Evolutionary conservation across 495 filamentous ascomycete species (phyloP), one percentile per base, ranked within the genome.

Genomic region (Xylaria scruposa): DNA sequence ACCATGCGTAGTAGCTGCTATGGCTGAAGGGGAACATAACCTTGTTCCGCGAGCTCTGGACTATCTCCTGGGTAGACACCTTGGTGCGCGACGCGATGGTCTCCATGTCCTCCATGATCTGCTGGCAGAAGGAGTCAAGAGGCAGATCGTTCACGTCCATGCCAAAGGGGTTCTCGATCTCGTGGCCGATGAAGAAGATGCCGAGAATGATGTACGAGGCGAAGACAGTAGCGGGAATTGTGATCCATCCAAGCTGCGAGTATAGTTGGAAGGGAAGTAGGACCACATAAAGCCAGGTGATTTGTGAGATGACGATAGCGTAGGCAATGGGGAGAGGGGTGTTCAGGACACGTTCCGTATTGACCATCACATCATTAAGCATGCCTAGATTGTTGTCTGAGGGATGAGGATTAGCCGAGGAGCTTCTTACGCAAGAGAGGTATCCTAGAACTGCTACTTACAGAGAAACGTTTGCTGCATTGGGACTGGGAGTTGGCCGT

Each of bases 91-190:
- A 85, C 9, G 89, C 89, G 71, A 97, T 89, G 24, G 91, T 87
- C 74, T 94, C 92, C 75, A 97, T 83, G 72, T 97, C 94, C 12
- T 84, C 71, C 4, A 88, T 86, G 58, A 97, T 83, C 74, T 92
- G 89, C 10, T 88, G 85, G 79, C 93, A 95, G 84, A 91, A 97
- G 0, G 83, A 82, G 78, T 94, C 92, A 0, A 97, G 86, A 10
- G 92, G 92, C 17, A 97, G 84, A 78, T 97, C 94, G 77, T 97
- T 97, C 72, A 94, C 93, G 78, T 97, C 94, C 64, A 89, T 83
- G 33, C 94, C 93, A 80, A 97, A 97, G 9, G 93, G 94, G 78
- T 97, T 94, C 79, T 97, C 94, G 74, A 97, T 91, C 81, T 97
- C 93, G 74, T 90, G 89, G 29, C 94, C 93, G 74, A 95, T 94